phyloP scores from a whole-genome alignment of 2,329 filamentous ascomycete genomes.

The Colletotrichum sp. region DNA sequence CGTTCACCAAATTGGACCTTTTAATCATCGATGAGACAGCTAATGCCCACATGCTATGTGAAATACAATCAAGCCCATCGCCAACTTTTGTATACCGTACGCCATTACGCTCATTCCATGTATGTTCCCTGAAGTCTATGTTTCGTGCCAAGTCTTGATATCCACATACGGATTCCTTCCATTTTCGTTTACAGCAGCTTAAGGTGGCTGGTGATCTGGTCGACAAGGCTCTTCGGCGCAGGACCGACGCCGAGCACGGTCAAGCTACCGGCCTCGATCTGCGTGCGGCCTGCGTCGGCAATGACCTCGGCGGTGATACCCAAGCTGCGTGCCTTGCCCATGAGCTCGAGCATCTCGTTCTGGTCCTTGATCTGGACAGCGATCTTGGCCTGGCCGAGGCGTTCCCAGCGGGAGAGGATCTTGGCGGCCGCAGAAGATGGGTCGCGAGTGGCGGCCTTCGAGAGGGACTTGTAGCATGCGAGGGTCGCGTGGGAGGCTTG shows the following conservation, averaged over 20 bases:
- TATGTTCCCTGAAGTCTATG: constrained; percentile 7
- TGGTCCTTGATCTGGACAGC: constrained; percentile 88
- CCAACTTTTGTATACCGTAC: constrained; percentile 20
- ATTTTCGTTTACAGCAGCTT: constrained; percentile 71
- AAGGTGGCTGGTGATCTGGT: constrained; percentile 82
- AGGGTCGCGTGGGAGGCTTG: constrained; percentile 96
- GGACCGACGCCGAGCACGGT: constrained; percentile 88
- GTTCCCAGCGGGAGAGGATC: constrained; percentile 85
- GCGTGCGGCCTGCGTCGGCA: constrained; percentile 93
- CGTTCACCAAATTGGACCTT: background rate
- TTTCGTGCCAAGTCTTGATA: background rate
- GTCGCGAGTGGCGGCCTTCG: constrained; percentile 55
- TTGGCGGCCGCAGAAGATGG: constrained; percentile 59
- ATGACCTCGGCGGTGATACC: constrained; percentile 91
- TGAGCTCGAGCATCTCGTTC: constrained; percentile 76
- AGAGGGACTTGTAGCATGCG: constrained; percentile 90
- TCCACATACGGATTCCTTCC: background rate
- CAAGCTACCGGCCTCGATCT: constrained; percentile 91
- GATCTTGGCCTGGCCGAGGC: constrained; percentile 87
- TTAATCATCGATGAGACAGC: background rate
- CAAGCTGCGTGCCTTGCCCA: constrained; percentile 80
- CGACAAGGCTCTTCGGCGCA: constrained; percentile 85
- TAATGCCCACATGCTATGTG: background rate
- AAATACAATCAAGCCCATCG: constrained; percentile 1
- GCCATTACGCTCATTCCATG: constrained; percentile 9